Evolutionary conservation across 345 rosid species (phyloP).

Genomic region (Conringia planisiliqua): DNA sequence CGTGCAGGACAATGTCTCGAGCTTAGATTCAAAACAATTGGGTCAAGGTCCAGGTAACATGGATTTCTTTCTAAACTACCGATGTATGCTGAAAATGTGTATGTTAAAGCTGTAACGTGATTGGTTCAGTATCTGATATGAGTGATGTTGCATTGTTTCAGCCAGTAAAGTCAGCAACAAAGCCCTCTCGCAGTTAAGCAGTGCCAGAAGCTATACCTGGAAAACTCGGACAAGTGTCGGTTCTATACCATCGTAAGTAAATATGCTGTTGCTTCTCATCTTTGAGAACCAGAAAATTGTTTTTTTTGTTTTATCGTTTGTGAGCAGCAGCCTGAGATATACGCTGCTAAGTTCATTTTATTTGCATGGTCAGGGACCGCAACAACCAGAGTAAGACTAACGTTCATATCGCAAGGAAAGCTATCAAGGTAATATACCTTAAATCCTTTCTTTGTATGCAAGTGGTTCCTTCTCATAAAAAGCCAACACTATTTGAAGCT

Average conservation of each 20-base stretch:
- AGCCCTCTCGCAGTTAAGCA: slow-evolving; percentile 37
- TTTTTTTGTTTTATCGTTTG: neutral
- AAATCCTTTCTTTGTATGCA: neutral
- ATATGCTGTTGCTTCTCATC: neutral
- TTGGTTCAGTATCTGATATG: slow-evolving; percentile 10
- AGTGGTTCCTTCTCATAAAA: slow-evolving; percentile 4
- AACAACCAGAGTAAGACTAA: slow-evolving; percentile 33
- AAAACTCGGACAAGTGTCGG: slow-evolving; percentile 49
- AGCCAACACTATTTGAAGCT: neutral
- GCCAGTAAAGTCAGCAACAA: slow-evolving; percentile 46
- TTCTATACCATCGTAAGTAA: slow-evolving; percentile 44
- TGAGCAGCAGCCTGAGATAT: neutral
- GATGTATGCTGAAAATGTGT: no score
- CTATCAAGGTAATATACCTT: slow-evolving; percentile 47
- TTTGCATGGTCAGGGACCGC: slow-evolving; percentile 39
- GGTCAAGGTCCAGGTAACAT: slow-evolving; percentile 21
- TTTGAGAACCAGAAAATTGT: neutral
- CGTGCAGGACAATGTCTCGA: slow-evolving; percentile 25
- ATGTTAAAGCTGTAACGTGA: slow-evolving; percentile 9
- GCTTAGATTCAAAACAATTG: slow-evolving; percentile 18
- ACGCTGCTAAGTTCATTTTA: slow-evolving; percentile 16
- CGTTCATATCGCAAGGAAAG: slow-evolving; percentile 35
- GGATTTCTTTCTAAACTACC: neutral
- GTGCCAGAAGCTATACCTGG: slow-evolving; percentile 32
- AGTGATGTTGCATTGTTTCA: slow-evolving; percentile 34